Evolutionary conservation across 2,329 filamentous ascomycete genomes (phyloP), one percentile per base, ranked within the genome.

Genomic region (Teratosphaeria nubilosa): DNA sequence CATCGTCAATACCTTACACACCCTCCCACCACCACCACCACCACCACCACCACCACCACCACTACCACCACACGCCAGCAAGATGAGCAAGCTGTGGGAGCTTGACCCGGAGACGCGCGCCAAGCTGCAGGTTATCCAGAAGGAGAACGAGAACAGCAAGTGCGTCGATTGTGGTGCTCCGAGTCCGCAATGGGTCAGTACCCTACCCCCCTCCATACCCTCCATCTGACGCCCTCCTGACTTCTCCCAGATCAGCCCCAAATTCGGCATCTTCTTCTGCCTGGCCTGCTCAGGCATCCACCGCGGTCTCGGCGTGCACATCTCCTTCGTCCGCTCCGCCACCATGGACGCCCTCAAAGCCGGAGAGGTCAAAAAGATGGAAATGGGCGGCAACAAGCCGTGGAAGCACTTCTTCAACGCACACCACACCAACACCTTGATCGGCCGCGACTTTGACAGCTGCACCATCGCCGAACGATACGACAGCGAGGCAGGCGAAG

Each of bases 261-360:
- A 99, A 76, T 95, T 99, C 72, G 92, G 92, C 71, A 90, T 96
- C 74, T 99, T 99, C 79, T 96, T 99, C 81, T 99, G 94, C 76
- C 85, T 99, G 56, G 90, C 87, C 63, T 99, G 94, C 78, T 92
- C 91, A 34, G 94, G 94, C 66, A 89, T 94, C 56, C 94, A 99
- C 77, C 88, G 94, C 63, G 91, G 91, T 2, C 84, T 99, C 31
- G 94, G 94, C 61, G 94, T 99, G 37, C 94, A 99, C 79, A 96
- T 99, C 74, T 96, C 91, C 72, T 99, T 99, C 77, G 91, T 99
- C 63, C 88, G 94, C 60, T 94, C 88, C 69, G 94, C 97, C 70
- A 96, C 90, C 62, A 99, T 99, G 94, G 94, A 99, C 77, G 91
- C 91, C 58, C 97, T 99, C 80, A 99, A 99, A 75, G 84, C 85